A percentile compares a stretch with the other conserved stretches of the same genome.
Conservation (phyloP, 345 rosid genomes). For the Bruguiera parviflora region DNA sequence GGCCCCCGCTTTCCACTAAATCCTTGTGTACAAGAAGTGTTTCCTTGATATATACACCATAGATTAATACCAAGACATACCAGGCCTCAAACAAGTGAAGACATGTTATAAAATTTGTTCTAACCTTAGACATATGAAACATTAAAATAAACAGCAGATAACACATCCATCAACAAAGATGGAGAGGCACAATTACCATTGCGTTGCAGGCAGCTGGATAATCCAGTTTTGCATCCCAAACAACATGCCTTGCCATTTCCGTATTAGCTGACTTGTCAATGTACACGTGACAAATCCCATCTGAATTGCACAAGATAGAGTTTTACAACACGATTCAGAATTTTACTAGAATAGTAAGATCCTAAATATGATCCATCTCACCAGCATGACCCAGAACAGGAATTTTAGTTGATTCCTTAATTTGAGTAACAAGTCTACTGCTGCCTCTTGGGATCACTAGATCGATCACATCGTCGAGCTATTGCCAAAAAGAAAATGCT, state of each 20-base stretch:
- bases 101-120: not conserved
- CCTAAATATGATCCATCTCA: slow-evolving; percentile 30
- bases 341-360: slow-evolving; percentile 9
- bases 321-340: slow-evolving; percentile 12
- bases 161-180: slow-evolving; percentile 1
- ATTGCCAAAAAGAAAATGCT: slow-evolving; percentile 28
- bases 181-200: slow-evolving; percentile 49
- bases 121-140: not conserved
- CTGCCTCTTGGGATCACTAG: slow-evolving; percentile 99
- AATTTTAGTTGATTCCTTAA: slow-evolving; percentile 85
- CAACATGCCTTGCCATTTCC: slow-evolving; percentile 76
- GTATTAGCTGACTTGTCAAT: slow-evolving; percentile 83
- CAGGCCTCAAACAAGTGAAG: not conserved
- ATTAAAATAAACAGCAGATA: not conserved
- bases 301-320: slow-evolving; percentile 34
- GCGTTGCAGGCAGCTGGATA: slow-evolving; percentile 99
- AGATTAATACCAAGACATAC: not conserved
- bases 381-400: slow-evolving; percentile 99
- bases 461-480: slow-evolving; percentile 98
- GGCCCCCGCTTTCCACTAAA: slow-evolving; percentile 54
- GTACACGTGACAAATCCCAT: slow-evolving; percentile 96
- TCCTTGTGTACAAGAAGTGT: slow-evolving; percentile 94
- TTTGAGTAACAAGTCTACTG: slow-evolving; percentile 85
- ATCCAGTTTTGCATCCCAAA: slow-evolving; percentile 87
- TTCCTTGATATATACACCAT: slow-evolving; percentile 49